These are phyloP conservation scores for Fusarium kyushuense DNA, from an alignment of 2,329 filamentous ascomycete species.

Conservation along the genomic window DNA sequence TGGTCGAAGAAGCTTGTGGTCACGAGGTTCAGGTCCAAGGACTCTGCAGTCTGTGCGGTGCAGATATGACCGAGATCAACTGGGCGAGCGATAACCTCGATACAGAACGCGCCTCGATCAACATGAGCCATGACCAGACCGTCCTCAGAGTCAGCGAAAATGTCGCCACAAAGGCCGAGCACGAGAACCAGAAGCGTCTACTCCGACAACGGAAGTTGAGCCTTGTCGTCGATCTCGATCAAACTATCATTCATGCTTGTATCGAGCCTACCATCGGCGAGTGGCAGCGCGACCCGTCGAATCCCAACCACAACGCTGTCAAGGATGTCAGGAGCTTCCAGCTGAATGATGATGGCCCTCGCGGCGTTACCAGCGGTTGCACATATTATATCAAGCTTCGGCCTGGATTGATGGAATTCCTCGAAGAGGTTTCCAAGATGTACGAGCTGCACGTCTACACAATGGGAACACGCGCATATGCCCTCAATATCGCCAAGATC, in stretches of 20 bases:
- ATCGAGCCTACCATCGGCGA: slow-evolving; percentile 96
- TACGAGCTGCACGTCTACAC: slow-evolving; percentile 99
- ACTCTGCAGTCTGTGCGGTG: slow-evolving; percentile 91
- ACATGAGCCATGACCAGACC: slow-evolving; percentile 93
- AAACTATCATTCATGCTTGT: slow-evolving; percentile 98
- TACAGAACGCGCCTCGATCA: slow-evolving; percentile 88
- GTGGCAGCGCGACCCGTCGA: slow-evolving; percentile 89
- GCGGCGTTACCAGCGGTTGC: slow-evolving; percentile 75
- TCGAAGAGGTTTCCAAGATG: slow-evolving; percentile 79
- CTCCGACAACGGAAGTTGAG: slow-evolving; percentile 86
- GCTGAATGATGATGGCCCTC: slow-evolving; percentile 84
- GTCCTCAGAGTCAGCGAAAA: slow-evolving; percentile 85
- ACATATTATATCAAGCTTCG: slow-evolving; percentile 99
- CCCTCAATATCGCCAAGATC: slow-evolving; percentile 89
- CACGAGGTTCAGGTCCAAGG: slow-evolving; percentile 93
- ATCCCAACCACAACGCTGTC: slow-evolving; percentile 91
- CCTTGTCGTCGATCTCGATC: slow-evolving; percentile 95
- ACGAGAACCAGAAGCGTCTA: slow-evolving; percentile 86
- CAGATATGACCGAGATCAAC: slow-evolving; percentile 92
- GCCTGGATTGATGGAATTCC: slow-evolving; percentile 84
- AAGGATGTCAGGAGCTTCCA: slow-evolving; percentile 91
- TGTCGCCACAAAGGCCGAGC: slow-evolving; percentile 84
- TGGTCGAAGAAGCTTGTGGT: slow-evolving; percentile 90
- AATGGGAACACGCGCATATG: slow-evolving; percentile 98
- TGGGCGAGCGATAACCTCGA: slow-evolving; percentile 86